These are phyloP conservation scores for Geranium rotundifolium DNA, from an alignment of 345 rosid species.

Conservation along the genomic window DNA sequence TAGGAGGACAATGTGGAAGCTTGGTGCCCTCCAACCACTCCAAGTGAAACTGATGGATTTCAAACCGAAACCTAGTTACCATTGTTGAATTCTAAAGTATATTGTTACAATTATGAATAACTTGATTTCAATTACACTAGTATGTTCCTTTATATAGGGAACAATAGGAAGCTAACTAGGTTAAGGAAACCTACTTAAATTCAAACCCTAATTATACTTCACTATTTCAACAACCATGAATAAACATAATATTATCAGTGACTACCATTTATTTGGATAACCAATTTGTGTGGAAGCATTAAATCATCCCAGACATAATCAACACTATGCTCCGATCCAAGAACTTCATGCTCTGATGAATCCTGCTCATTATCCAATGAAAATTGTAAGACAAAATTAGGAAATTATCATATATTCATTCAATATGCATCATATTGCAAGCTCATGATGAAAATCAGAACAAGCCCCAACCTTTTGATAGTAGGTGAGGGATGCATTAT, in stretches of 20 bases:
- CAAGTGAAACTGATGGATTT: too few relatives aligned
- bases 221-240: neutral
- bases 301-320: slow-evolving; percentile 90
- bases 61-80: too few relatives aligned
- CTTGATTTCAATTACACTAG: too few relatives aligned
- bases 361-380: slow-evolving; percentile 36
- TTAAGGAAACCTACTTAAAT: too few relatives aligned
- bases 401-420: slow-evolving; percentile 5
- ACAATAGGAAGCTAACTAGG: too few relatives aligned
- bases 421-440: slow-evolving; percentile 1
- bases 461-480: slow-evolving; percentile 70
- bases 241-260: neutral
- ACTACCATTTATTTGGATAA: slow-evolving; percentile 65
- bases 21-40: too few relatives aligned
- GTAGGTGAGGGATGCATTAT: slow-evolving; percentile 51
- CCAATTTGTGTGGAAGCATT: slow-evolving; percentile 75
- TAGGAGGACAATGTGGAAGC: too few relatives aligned
- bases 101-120: too few relatives aligned
- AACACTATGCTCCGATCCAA: slow-evolving; percentile 49
- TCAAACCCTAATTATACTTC: too few relatives aligned
- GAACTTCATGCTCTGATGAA: slow-evolving; percentile 68
- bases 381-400: slow-evolving; percentile 5
- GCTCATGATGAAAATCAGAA: slow-evolving; percentile 12
- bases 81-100: too few relatives aligned
- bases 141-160: too few relatives aligned